A percentile compares a stretch with the other conserved stretches of the same genome.
These are phyloP conservation scores for Irpex sp. DNA, from an alignment of 1,284 basidiomycete species.

Conservation along the genomic window DNA sequence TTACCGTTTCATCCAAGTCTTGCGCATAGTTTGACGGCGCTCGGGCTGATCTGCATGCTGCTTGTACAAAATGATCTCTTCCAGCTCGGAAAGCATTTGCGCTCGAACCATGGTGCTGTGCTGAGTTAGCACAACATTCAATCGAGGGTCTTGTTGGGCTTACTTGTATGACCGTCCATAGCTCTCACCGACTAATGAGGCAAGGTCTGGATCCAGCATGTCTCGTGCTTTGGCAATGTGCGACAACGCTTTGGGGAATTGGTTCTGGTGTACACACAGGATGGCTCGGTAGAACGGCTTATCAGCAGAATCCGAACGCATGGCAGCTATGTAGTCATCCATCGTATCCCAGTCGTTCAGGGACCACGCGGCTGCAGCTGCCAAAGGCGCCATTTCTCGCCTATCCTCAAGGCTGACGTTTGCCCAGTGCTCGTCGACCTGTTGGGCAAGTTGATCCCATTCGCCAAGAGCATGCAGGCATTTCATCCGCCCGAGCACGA, in stretches of 20 bases:
- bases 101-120: conserved; percentile 91
- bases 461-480: conserved; percentile 97
- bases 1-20: conserved; percentile 94
- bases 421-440: conserved; percentile 90
- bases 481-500: conserved; percentile 89
- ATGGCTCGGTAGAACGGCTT: conserved; percentile 97
- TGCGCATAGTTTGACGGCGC: conserved; percentile 80
- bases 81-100: conserved; percentile 97
- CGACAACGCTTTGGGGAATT: conserved; percentile 86
- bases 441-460: conserved; percentile 90
- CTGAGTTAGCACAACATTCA: conserved; percentile 1
- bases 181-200: conserved; percentile 91
- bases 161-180: conserved; percentile 97
- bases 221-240: conserved; percentile 97
- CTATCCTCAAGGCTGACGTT: conserved; percentile 83
- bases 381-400: conserved; percentile 92
- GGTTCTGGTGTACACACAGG: conserved; percentile 93
- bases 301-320: conserved; percentile 94
- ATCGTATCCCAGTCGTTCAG: conserved; percentile 97
- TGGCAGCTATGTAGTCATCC: conserved; percentile 95
- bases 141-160: conserved; percentile 23
- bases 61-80: conserved; percentile 98
- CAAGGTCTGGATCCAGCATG: conserved; percentile 88
- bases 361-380: conserved; percentile 97
- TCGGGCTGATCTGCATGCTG: conserved; percentile 93